phyloP scores from a whole-genome alignment of 1,284 basidiomycete species.

The Polyporus tsugae region DNA sequence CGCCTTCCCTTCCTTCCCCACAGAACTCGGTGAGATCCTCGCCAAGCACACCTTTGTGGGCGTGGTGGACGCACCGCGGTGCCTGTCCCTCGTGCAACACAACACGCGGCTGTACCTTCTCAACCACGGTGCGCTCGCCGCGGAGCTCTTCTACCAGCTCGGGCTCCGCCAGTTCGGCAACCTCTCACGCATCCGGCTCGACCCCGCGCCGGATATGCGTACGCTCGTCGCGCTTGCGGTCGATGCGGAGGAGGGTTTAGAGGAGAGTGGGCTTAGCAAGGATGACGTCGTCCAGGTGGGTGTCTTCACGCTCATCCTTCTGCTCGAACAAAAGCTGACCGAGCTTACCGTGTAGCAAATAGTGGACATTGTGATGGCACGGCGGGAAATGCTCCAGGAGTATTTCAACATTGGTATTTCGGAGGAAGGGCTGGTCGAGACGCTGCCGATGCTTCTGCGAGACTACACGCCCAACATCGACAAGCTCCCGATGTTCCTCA shows the following conservation, averaged over 20 bases:
- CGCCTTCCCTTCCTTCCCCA: neutral
- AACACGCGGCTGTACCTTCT: slow-evolving; percentile 90
- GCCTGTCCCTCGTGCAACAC: slow-evolving; percentile 88
- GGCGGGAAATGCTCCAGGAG: slow-evolving; percentile 89
- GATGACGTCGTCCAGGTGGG: slow-evolving; percentile 77
- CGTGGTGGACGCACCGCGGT: slow-evolving; percentile 82
- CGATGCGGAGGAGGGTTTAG: slow-evolving; percentile 70
- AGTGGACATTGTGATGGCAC: slow-evolving; percentile 58
- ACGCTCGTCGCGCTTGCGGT: slow-evolving; percentile 84
- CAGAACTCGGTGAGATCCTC: slow-evolving; percentile 86
- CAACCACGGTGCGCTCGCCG: slow-evolving; percentile 87
- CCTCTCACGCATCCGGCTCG: slow-evolving; percentile 77
- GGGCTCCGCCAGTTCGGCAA: slow-evolving; percentile 93
- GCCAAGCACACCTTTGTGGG: slow-evolving; percentile 94
- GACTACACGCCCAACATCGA: slow-evolving; percentile 90
- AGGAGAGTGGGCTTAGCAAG: slow-evolving; percentile 58
- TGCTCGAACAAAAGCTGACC: neutral
- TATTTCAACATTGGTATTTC: slow-evolving; percentile 88
- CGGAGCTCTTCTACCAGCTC: slow-evolving; percentile 96
- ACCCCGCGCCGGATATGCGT: slow-evolving; percentile 82
- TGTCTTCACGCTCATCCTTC: slow-evolving; percentile 18
- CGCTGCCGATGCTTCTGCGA: slow-evolving; percentile 83
- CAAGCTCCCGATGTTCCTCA: slow-evolving; percentile 84
- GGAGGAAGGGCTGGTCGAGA: slow-evolving; percentile 70
- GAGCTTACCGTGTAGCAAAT: slow-evolving; percentile 58